Evolutionary conservation across 2,329 filamentous ascomycete species (phyloP).

Genomic region (Sphaerulina vaccinii): DNA sequence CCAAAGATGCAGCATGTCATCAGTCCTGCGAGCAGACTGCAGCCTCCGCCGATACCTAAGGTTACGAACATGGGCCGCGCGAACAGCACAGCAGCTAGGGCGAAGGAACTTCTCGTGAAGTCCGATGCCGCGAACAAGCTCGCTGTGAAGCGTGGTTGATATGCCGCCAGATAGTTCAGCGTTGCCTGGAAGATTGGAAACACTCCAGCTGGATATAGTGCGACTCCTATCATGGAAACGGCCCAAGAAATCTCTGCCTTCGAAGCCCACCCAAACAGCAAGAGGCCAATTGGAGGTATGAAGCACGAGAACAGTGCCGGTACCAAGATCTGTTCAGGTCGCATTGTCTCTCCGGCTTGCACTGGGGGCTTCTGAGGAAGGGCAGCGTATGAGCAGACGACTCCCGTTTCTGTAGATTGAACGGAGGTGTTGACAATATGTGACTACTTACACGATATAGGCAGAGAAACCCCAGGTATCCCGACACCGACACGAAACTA

Average conservation of each 20-base stretch:
- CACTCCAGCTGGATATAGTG: conserved; percentile 39
- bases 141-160: conserved; percentile 49
- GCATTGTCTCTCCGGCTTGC: conserved; percentile 28
- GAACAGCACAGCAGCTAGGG: conserved; percentile 5
- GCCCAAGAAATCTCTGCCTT: conserved; percentile 39
- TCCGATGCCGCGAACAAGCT: conserved; percentile 62
- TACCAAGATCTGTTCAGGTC: conserved; percentile 36
- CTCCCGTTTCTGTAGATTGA: conserved; percentile 13
- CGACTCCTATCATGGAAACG: conserved; percentile 42
- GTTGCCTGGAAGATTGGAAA: conserved; percentile 46
- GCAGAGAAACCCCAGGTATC: conserved; percentile 21
- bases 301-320: conserved; percentile 33
- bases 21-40: conserved; percentile 13
- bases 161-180: conserved; percentile 41
- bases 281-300: conserved; percentile 35
- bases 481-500: conserved; percentile 24
- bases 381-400: too few relatives aligned
- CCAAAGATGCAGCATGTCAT: conserved; percentile 9
- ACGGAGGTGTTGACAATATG: not conserved
- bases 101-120: conserved; percentile 39
- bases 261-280: conserved; percentile 38
- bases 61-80: conserved; percentile 10
- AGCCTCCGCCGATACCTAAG: conserved; percentile 13
- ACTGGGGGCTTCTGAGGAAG: not conserved
- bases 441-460: conserved; percentile 29